phyloP scores from a whole-genome alignment of 148 eudicot species.

The Rheum nobile region DNA sequence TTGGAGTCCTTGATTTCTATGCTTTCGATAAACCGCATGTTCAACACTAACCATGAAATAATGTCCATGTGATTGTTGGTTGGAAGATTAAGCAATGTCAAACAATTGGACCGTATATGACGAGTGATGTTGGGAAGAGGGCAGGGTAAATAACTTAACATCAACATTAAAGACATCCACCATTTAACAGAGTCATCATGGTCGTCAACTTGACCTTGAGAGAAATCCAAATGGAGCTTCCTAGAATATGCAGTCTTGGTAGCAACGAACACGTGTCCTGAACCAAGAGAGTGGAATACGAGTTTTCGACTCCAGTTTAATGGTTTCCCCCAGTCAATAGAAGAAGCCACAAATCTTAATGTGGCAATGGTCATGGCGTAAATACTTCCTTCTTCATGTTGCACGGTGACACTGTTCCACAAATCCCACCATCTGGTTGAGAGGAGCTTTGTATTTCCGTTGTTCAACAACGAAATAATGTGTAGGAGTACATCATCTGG shows the following conservation, averaged over 20 bases:
- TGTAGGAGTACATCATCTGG: neutral
- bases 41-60: constrained; percentile 1
- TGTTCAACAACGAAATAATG: too few relatives aligned
- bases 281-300: neutral
- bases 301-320: neutral
- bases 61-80: too few relatives aligned
- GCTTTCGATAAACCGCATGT: constrained; percentile 2
- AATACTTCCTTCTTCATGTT: neutral
- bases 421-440: neutral
- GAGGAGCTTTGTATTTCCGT: too few relatives aligned
- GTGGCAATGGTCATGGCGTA: neutral
- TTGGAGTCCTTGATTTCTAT: neutral
- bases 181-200: too few relatives aligned
- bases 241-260: neutral
- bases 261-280: neutral
- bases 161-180: too few relatives aligned
- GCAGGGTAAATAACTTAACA: too few relatives aligned
- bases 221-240: constrained; percentile 17
- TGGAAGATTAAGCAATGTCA: constrained; percentile 11
- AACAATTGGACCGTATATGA: constrained; percentile 2
- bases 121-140: too few relatives aligned
- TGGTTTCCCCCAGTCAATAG: neutral
- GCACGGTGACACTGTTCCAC: neutral
- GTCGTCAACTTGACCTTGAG: neutral
- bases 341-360: too few relatives aligned